Base-by-base conservation (phyloP, 2,329 filamentous ascomycete genomes). In the Colletotrichum eremochloae region DNA sequence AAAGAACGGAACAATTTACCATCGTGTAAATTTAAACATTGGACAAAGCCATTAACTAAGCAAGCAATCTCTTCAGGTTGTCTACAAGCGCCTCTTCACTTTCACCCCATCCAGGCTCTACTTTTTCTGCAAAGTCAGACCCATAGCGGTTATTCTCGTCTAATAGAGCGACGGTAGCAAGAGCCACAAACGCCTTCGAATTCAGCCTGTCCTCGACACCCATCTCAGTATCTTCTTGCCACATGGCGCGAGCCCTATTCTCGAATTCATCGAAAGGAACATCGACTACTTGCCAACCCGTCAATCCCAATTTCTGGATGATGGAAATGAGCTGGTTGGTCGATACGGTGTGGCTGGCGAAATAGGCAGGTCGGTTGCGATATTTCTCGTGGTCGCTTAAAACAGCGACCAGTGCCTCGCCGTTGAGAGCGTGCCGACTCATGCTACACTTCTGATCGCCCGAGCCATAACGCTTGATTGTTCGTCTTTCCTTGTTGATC, bases 101-200 rank as follows among this genome's bases (percentile, higher is more conserved):
- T 52, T 74, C 63, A 15, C 58, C 68, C 64, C 56, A 68, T 3
- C 71, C 67, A 7, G 52, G n/a, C 24, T 76, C 75, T 7, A 67
- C 56, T 50, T 71, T 60, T 20, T 44, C 8, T 20, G 36, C 56
- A 38, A 70, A 76, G 24, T 75, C 58, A 1, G 71, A 73, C 0
- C 71, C 73, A 31, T 74, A 76, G 1, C 64, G 52, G 44, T 75
- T 75, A 2, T 63, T 24, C 20, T 74, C 71, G 38, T 75, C 68
- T 18, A 76, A 61, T 1, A 75, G 24, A 1, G 68, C 73, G 9
- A 58, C 71, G 8, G 75, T 75, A 2, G 63, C 60, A 1, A 76
- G 58, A 11, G 73, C 67, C 1, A 42, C 46, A 33, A 76, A 76
- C 2, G 73, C 71, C 31, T 63, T 33, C 0, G 63, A 68, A 5